These are phyloP conservation scores for Hypoxylon sp. DNA, from an alignment of 2,329 filamentous ascomycete species.

Conservation along the genomic window DNA sequence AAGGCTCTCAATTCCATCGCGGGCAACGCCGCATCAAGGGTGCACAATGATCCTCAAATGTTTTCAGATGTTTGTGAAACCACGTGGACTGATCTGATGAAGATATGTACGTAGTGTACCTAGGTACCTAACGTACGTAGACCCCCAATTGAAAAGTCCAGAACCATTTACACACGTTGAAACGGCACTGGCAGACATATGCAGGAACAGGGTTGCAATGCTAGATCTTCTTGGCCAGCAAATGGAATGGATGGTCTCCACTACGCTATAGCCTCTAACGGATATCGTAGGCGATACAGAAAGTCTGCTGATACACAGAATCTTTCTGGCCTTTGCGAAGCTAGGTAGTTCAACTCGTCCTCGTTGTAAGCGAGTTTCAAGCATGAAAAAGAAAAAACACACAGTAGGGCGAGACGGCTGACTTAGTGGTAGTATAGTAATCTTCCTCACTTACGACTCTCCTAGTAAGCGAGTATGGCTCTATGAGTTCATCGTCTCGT, in stretches of 20 bases:
- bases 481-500: constrained; percentile 16
- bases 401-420: too few species aligned
- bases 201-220: constrained; percentile 40
- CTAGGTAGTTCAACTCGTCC: not conserved
- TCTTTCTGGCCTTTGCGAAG: constrained; percentile 6
- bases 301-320: constrained; percentile 1
- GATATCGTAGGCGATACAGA: constrained; percentile 10
- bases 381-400: too few species aligned
- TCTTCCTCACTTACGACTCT: constrained; percentile 7
- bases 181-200: constrained; percentile 27
- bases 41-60: constrained; percentile 20
- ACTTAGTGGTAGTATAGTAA: constrained; percentile 5
- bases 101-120: too few species aligned
- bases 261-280: constrained; percentile 21
- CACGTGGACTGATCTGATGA: constrained; percentile 36
- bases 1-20: constrained; percentile 1
- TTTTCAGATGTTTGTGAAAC: constrained; percentile 35
- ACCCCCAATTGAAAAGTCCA: constrained; percentile 26
- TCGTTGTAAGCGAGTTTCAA: not conserved
- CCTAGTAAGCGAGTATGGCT: constrained; percentile 25
- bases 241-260: constrained; percentile 10
- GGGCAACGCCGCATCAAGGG: constrained; percentile 2
- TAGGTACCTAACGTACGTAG: constrained; percentile 4
- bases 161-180: constrained; percentile 19
- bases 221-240: constrained; percentile 32